Evolutionary conservation across 1,284 basidiomycete genomes (phyloP).

Genomic region (Cystobasidiaceae sp.): DNA sequence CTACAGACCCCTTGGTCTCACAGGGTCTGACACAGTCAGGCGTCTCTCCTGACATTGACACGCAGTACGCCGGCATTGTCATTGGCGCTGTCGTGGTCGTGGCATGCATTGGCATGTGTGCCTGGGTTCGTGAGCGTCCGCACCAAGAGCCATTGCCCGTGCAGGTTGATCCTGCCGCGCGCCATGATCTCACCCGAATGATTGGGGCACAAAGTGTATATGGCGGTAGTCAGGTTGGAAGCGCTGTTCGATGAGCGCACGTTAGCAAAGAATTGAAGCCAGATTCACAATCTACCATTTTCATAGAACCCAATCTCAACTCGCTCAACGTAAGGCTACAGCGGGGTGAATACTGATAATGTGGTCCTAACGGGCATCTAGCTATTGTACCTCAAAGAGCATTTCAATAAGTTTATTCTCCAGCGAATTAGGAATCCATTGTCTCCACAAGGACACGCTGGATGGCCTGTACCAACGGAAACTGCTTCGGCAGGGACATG

Average conservation of each 20-base stretch:
- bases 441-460: neutral
- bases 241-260: too few species aligned
- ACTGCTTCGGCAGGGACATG: slow-evolving; percentile 1
- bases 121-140: neutral
- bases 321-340: too few species aligned
- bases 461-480: slow-evolving; percentile 1
- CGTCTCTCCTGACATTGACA: neutral
- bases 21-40: neutral
- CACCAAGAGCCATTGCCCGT: neutral
- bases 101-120: neutral
- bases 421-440: neutral
- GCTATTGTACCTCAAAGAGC: neutral
- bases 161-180: neutral
- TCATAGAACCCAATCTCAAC: too few species aligned
- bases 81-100: neutral
- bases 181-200: too few species aligned
- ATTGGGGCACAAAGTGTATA: too few species aligned
- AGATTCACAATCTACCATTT: too few species aligned
- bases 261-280: too few species aligned
- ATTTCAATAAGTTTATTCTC: neutral
- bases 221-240: too few species aligned
- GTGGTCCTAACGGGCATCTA: neutral
- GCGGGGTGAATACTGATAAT: too few species aligned
- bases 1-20: neutral
- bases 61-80: neutral